phyloP scores from a whole-genome alignment of 1,284 basidiomycete genomes.

The Schizophyllum amplum region DNA sequence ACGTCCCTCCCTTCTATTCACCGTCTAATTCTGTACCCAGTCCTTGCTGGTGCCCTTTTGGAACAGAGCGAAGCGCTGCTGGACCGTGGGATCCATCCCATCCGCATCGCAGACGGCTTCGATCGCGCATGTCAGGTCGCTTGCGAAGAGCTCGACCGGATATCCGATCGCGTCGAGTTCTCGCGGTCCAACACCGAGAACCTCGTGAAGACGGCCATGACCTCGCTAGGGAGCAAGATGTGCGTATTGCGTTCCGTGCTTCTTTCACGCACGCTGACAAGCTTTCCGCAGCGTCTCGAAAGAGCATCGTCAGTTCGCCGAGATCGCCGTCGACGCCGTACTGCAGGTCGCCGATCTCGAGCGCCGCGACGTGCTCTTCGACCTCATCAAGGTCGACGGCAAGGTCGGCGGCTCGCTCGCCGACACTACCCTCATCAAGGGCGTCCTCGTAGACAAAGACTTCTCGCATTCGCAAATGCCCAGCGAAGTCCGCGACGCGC shows the following conservation, averaged over 20 bases:
- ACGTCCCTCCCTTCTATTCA: background rate
- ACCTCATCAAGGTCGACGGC: constrained; percentile 98
- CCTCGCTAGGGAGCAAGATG: constrained; percentile 97
- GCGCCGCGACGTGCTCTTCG: constrained; percentile 93
- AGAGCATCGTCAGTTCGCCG: constrained; percentile 90
- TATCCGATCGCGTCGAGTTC: constrained; percentile 89
- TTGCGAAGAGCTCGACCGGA: constrained; percentile 83
- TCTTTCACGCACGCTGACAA: constrained; percentile 7
- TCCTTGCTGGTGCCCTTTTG: constrained; percentile 92
- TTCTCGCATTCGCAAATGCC: constrained; percentile 99
- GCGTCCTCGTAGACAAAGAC: constrained; percentile 98
- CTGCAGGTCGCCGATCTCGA: constrained; percentile 93
- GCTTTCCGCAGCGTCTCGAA: constrained; percentile 76
- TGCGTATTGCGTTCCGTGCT: constrained; percentile 28
- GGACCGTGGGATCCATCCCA: constrained; percentile 96
- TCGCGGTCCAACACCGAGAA: constrained; percentile 78
- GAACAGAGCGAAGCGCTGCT: constrained; percentile 88
- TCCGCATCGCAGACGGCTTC: constrained; percentile 97
- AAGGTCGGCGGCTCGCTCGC: constrained; percentile 97
- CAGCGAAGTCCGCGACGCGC: constrained; percentile 78
- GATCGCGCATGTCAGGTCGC: constrained; percentile 91
- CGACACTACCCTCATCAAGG: constrained; percentile 89
- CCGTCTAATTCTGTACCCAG: constrained; percentile 32
- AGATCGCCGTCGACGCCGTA: constrained; percentile 97
- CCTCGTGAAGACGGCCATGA: constrained; percentile 92